Percentiles rank a stretch among this genome's conserved stretches.
Evolutionary conservation across 371 early-diverging fungal genomes (phyloP).

Genomic region (Mucor sp.): DNA sequence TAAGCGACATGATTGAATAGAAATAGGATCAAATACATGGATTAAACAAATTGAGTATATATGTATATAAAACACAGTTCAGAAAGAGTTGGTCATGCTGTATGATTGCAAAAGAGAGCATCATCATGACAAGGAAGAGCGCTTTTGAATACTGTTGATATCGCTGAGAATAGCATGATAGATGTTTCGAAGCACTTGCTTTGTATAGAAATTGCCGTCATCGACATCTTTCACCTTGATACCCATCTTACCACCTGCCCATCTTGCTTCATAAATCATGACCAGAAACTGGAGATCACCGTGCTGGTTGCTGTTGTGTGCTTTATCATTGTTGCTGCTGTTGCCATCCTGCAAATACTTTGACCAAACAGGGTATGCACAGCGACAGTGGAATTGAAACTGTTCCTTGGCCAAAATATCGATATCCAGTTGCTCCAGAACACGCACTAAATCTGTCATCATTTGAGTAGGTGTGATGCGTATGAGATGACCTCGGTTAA

Average conservation of each 20-base stretch:
- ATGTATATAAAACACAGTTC: no score
- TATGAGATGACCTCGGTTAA: conserved; percentile 37
- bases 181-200: background rate
- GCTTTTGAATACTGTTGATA: background rate
- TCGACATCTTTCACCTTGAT: conserved; percentile 24
- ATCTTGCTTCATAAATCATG: conserved; percentile 33
- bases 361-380: background rate
- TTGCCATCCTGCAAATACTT: background rate
- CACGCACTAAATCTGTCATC: conserved; percentile 29
- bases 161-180: conserved; percentile 27
- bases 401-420: background rate
- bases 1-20: no score
- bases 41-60: no score
- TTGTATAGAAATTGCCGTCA: conserved; percentile 7
- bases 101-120: background rate
- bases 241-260: conserved; percentile 33
- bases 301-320: background rate
- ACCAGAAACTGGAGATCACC: conserved; percentile 10
- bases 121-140: background rate
- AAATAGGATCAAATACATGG: no score
- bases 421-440: conserved; percentile 24
- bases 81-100: no score
- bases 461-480: conserved; percentile 30
- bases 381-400: background rate
- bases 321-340: background rate